Percentiles rank a stretch among this genome's conserved stretches.
phyloP scores from a whole-genome alignment of 495 filamentous ascomycete genomes.

The Talaromyces ruber region DNA sequence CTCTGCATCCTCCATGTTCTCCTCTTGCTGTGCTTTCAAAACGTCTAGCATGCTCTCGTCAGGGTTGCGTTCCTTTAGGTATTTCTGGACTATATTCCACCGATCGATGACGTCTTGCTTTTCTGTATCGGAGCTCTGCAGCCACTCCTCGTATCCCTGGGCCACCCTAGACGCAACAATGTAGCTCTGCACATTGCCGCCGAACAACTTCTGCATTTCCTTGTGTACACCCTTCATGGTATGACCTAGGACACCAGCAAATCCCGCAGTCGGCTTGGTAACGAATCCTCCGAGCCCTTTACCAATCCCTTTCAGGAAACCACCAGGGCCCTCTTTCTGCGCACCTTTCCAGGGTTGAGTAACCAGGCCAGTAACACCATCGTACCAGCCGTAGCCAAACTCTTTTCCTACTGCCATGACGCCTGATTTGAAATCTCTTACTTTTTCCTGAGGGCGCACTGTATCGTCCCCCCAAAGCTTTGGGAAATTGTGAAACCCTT shows the following conservation, averaged over 20 bases:
- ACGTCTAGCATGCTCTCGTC: not conserved
- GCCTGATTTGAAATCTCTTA: not conserved
- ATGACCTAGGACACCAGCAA: conserved; percentile 51
- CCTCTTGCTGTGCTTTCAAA: not conserved
- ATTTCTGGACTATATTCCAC: conserved; percentile 46
- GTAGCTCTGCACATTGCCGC: conserved; percentile 56
- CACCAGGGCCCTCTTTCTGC: conserved; percentile 56
- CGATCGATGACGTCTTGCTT: conserved; percentile 49
- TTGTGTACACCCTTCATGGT: conserved; percentile 68
- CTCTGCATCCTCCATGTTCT: not conserved
- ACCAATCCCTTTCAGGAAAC: conserved; percentile 64
- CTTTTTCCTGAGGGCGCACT: conserved; percentile 24
- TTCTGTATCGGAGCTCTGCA: conserved; percentile 33
- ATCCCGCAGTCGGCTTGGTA: conserved; percentile 61
- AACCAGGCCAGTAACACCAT: conserved; percentile 63
- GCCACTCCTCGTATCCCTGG: conserved; percentile 60
- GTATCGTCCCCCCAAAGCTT: conserved; percentile 70
- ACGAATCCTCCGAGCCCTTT: conserved; percentile 66
- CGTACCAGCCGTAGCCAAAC: conserved; percentile 57
- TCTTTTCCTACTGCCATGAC: conserved; percentile 27
- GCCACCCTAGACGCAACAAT: conserved; percentile 54
- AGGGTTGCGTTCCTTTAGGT: not conserved
- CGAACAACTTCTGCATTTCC: conserved; percentile 55
- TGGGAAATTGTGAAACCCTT: conserved; percentile 80
- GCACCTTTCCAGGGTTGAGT: conserved; percentile 60